Evolutionary conservation across 345 rosid genomes (phyloP).

Genomic region (Rhodomyrtus tomentosa): DNA sequence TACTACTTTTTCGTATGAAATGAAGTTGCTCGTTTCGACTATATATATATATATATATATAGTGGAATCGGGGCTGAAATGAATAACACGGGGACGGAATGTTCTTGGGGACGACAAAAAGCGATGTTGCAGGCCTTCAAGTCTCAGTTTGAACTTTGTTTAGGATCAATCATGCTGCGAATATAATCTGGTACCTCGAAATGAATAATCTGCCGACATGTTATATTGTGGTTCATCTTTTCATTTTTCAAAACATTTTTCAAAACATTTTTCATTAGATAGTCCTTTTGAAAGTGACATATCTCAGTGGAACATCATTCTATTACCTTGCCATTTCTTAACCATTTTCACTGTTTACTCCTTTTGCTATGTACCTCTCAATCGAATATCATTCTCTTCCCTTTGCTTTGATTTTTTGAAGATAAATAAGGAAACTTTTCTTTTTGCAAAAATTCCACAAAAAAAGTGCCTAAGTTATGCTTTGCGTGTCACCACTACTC

Average conservation of each 20-base stretch:
- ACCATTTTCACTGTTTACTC: not conserved
- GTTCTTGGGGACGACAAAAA: not conserved
- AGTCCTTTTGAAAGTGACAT: too few species aligned
- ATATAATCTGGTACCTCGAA: not conserved
- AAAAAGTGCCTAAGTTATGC: not conserved
- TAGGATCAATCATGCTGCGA: not conserved
- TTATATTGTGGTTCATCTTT: too few species aligned
- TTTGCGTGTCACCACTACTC: not conserved
- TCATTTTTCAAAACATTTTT: too few species aligned
- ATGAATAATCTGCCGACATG: too few species aligned
- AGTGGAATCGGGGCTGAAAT: not conserved
- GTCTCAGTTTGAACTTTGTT: accelerated
- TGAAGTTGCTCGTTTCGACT: too few species aligned
- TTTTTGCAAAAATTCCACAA: not conserved
- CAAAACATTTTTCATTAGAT: too few species aligned
- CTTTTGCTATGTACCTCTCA: not conserved
- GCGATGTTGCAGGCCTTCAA: not conserved
- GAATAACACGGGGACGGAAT: not conserved
- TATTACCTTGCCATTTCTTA: not conserved
- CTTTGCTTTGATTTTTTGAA: not conserved
- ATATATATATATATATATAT: too few species aligned
- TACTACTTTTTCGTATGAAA: too few species aligned
- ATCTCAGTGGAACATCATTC: too few species aligned
- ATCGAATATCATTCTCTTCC: not conserved
- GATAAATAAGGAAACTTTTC: not conserved